Percentiles rank a stretch among this genome's conserved stretches.
These are phyloP conservation scores for Colletotrichum lentis DNA, from an alignment of 2,329 filamentous ascomycete species.

Conservation along the genomic window DNA sequence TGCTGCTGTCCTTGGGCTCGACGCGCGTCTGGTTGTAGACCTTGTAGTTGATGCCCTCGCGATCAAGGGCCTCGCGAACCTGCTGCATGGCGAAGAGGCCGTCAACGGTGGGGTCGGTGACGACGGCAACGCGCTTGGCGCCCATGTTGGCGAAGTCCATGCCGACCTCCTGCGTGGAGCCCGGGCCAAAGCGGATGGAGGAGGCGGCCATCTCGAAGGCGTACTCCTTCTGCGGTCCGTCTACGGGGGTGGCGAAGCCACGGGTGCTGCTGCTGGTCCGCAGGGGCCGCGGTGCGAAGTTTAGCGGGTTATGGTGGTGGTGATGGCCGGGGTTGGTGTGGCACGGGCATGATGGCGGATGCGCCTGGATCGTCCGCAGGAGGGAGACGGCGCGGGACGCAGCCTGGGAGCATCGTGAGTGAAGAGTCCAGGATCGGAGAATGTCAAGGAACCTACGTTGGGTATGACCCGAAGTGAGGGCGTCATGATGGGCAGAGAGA, in stretches of 20 bases:
- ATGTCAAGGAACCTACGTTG: slow-evolving; percentile 39
- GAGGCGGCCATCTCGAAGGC: slow-evolving; percentile 99
- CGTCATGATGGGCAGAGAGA: slow-evolving; percentile 27
- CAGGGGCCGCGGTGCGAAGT: slow-evolving; percentile 59
- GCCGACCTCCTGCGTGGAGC: slow-evolving; percentile 92
- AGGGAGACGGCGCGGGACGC: slow-evolving; percentile 73
- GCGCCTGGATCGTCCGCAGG: slow-evolving; percentile 88
- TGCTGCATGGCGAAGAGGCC: slow-evolving; percentile 90
- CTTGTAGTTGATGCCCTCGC: slow-evolving; percentile 80
- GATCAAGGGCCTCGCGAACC: slow-evolving; percentile 79
- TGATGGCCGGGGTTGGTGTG: slow-evolving; percentile 88
- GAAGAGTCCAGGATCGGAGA: background rate
- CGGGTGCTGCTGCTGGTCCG: slow-evolving; percentile 46
- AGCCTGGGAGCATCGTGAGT: slow-evolving; percentile 51
- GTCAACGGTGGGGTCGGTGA: slow-evolving; percentile 85
- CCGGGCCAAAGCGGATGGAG: slow-evolving; percentile 91
- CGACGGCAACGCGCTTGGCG: slow-evolving; percentile 85
- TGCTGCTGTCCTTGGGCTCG: slow-evolving; percentile 93
- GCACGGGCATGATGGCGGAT: slow-evolving; percentile 88
- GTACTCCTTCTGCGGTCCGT: slow-evolving; percentile 79
- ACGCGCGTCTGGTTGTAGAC: slow-evolving; percentile 83
- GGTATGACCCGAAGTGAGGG: slow-evolving; percentile 43
- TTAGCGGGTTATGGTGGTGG: slow-evolving; percentile 67
- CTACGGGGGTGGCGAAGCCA: slow-evolving; percentile 73
- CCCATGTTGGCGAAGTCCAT: slow-evolving; percentile 97